Conservation (phyloP, 73 alveolate species). For the Uronychia setigera region DNA sequence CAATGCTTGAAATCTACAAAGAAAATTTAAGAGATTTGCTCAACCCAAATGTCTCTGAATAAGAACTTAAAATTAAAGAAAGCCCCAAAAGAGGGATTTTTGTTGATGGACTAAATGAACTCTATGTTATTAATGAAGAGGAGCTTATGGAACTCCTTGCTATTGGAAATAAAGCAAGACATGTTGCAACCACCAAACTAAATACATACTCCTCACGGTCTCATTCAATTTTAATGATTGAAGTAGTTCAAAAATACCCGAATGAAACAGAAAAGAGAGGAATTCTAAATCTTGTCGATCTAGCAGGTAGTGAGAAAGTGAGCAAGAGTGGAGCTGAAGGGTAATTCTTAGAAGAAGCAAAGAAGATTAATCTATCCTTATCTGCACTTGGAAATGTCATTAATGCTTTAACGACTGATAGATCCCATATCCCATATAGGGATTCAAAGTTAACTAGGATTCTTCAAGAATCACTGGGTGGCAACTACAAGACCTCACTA, state of each 20-base stretch:
- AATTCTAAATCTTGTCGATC: conserved; percentile 76
- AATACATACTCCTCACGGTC: conserved; percentile 94
- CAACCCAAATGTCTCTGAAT: conserved; percentile 67
- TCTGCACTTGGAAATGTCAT: conserved; percentile 86
- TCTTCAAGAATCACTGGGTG: conserved; percentile 43
- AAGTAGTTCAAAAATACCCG: conserved; percentile 86
- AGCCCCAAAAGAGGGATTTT: conserved; percentile 93
- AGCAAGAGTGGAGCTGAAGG: conserved; percentile 64
- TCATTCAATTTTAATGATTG: conserved; percentile 89
- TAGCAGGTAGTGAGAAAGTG: conserved; percentile 82
- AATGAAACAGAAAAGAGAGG: conserved; percentile 88
- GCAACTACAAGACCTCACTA: conserved; percentile 31
- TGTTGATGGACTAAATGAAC: conserved; percentile 94
- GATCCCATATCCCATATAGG: conserved; percentile 43
- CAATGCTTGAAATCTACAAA: conserved; percentile 87
- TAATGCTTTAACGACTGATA: conserved; percentile 47
- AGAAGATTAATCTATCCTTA: conserved; percentile 71
- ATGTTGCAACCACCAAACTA: conserved; percentile 97
- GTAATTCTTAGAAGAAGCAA: conserved; percentile 80
- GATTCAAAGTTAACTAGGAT: conserved; percentile 50
- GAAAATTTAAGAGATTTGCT: conserved; percentile 90
- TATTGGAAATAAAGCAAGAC: conserved; percentile 91
- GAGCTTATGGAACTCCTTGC: conserved; percentile 93
- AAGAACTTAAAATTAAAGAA: conserved; percentile 86
- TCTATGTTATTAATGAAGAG: conserved; percentile 82